A percentile compares a stretch with the other conserved stretches of the same genome.
Conservation (phyloP, 2,329 filamentous ascomycete species). For the Pestalotiopsis fici region DNA sequence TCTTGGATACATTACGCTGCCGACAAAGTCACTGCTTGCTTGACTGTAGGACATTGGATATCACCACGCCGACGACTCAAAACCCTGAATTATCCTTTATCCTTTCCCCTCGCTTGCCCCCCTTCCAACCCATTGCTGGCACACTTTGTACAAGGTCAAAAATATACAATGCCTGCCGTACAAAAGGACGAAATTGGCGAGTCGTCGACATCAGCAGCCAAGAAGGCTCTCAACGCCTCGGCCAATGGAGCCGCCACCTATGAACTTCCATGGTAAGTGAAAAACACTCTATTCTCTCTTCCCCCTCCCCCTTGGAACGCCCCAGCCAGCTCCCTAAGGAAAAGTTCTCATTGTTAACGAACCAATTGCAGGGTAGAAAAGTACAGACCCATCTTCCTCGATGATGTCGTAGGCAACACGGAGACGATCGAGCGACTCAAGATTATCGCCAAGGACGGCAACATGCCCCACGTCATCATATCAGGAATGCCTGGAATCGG, state of each 20-base stretch:
- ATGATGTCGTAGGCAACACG: conserved; percentile 96
- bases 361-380: conserved; percentile 86
- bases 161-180: conserved; percentile 45
- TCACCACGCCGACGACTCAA: background rate
- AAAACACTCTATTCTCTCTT: background rate
- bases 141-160: conserved; percentile 10
- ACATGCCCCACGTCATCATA: conserved; percentile 99
- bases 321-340: background rate
- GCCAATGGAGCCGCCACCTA: conserved; percentile 59
- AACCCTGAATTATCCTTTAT: background rate
- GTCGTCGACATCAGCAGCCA: conserved; percentile 61
- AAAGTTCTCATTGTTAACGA: background rate
- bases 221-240: conserved; percentile 52
- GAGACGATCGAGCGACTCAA: conserved; percentile 97
- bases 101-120: background rate
- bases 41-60: background rate
- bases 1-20: no score
- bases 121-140: background rate
- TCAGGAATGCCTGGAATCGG: conserved; percentile 99
- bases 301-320: background rate
- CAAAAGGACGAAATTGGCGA: conserved; percentile 58
- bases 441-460: conserved; percentile 97
- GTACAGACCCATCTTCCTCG: conserved; percentile 90
- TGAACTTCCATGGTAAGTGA: conserved; percentile 76
- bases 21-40: background rate